A percentile compares a stretch with the other conserved stretches of the same genome.
These are phyloP conservation scores for Saccharomyces uvarum DNA, from an alignment of 1,139 yeast species.

Conservation along the genomic window DNA sequence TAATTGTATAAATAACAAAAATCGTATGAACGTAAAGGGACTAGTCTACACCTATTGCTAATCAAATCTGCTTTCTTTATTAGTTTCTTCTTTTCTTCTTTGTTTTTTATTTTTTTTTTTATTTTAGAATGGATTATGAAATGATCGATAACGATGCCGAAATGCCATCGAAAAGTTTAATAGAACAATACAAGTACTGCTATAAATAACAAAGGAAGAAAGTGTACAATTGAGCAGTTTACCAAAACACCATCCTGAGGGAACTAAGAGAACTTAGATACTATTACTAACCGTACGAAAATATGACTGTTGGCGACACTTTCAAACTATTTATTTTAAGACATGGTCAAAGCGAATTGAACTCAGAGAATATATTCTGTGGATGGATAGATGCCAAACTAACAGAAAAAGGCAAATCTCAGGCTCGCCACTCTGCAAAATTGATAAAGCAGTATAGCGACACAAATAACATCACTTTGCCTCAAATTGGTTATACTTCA, in stretches of 20 bases:
- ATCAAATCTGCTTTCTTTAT: neutral
- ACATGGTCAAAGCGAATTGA: conserved; percentile 73
- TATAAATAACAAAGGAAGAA: neutral
- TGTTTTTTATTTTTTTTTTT: neutral
- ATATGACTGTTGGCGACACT: conserved; percentile 15
- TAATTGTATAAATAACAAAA: neutral
- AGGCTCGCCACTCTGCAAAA: conserved; percentile 53
- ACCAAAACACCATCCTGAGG: neutral
- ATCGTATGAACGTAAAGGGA: neutral
- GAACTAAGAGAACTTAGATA: neutral
- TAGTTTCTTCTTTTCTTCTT: neutral
- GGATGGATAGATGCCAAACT: conserved; percentile 74
- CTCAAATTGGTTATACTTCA: conserved; percentile 57
- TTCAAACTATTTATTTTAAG: conserved; percentile 34
- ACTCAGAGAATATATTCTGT: conserved; percentile 60
- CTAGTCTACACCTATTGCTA: neutral
- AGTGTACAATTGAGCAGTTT: neutral
- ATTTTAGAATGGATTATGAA: neutral
- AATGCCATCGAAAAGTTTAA: neutral
- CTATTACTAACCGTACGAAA: neutral
- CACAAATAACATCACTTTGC: conserved; percentile 29
- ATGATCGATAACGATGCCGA: neutral
- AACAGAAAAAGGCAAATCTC: conserved; percentile 51
- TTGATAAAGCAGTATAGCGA: conserved; percentile 37
- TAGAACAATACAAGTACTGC: neutral